Base-by-base conservation (phyloP, 2,329 filamentous ascomycete species). In the Aaosphaeria arxii region DNA sequence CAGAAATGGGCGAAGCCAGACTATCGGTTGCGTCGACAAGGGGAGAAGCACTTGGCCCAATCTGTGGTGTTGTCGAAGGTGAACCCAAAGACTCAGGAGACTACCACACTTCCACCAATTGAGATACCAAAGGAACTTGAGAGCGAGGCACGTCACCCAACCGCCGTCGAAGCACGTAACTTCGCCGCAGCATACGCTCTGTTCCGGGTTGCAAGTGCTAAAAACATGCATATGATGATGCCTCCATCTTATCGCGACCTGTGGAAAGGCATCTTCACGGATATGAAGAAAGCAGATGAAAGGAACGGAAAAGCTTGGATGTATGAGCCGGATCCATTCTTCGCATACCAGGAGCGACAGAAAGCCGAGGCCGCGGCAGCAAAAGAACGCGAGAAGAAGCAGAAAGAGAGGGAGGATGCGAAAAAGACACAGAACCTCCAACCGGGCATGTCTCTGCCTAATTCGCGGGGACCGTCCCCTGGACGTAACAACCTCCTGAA, bases 241-340 rank as follows among this genome's bases (percentile, higher is more conserved):
- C 94, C 94, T 28, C 94, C 94, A 0, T 88, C 88, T 50, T 95
- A 96, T 72, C 87, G 86, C 63, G 83, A 89, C 55, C 75, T 96
- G 39, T 99, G 94, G 94, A 95, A 95, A 66, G 83, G 83, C 5
- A 85, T 91, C 49, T 96, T 99, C 57, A 82, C 87, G 53, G 81
- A 84, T 4, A 74, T 97, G 54, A 97, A 96, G 72, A 83, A 83
- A 54, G 81, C 85, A 57, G 92, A 96, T 60, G 76, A 89, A 43
- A 87, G 85, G 63, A 85, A 89, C 39, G 91, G 81, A 5, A 83
- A 83, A 54, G 87, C 76, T 0, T 96, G 91, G 88, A 86, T 95
- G 82, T 99, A 97, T 69, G 91, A 95, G 59, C 90, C 91, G 7
- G 94, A 99, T 62, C 94, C 94, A 0, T 99, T 99, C 73, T 81